A percentile compares a stretch with the other conserved stretches of the same genome.
Evolutionary conservation across 306 rosid species (phyloP).

Genomic region (Quercus alba): DNA sequence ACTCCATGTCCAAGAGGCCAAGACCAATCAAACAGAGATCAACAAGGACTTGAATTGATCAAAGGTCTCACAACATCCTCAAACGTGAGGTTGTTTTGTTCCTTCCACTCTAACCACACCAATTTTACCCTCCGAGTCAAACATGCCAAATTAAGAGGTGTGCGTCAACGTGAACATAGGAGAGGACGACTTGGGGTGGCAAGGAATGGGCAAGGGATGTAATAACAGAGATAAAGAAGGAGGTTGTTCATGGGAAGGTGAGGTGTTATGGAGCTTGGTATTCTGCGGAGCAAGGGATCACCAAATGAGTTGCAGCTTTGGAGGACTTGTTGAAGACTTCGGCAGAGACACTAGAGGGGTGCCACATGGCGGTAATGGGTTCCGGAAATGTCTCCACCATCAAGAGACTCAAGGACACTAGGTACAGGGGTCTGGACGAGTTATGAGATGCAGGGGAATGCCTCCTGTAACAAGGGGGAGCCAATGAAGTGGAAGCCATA

Average conservation of each 20-base stretch:
- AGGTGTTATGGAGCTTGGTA: conserved; percentile 87
- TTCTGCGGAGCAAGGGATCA: conserved; percentile 93
- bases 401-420: conserved; percentile 76
- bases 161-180: conserved; percentile 4
- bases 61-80: too few species aligned
- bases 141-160: conserved; percentile 5
- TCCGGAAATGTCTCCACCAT: conserved; percentile 84
- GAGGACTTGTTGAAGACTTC: conserved; percentile 91
- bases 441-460: conserved; percentile 59
- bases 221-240: conserved; percentile 51
- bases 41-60: too few species aligned
- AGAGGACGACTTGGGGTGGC: background rate
- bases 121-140: too few species aligned
- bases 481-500: too few species aligned
- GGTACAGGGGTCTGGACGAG: conserved; percentile 67
- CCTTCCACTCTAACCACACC: too few species aligned
- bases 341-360: conserved; percentile 96
- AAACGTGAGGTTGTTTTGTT: too few species aligned
- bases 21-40: too few species aligned
- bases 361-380: conserved; percentile 85
- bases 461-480: conserved; percentile 1
- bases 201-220: conserved; percentile 36
- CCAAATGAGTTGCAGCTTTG: conserved; percentile 65
- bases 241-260: conserved; percentile 85
- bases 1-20: too few species aligned